Evolutionary conservation across 371 early-diverging fungal genomes (phyloP), one percentile per base, ranked within the genome.

Genomic region (Fennellomyces sp.): DNA sequence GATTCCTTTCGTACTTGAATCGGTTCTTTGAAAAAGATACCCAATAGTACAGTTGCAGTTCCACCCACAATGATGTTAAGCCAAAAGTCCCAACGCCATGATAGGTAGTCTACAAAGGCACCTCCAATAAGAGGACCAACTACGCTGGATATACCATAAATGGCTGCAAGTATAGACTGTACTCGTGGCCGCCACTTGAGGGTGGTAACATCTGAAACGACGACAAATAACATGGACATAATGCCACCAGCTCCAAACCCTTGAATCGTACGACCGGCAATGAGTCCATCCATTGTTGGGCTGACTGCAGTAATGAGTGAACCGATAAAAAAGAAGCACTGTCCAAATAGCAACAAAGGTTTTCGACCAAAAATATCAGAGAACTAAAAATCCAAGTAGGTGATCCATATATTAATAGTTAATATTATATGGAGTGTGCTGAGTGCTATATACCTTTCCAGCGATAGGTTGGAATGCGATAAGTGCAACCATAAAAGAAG

Each of bases 1-100:
- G 80, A 74, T 10, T 69, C 50, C 10, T 72, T 47, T 13, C 69
- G 65, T 29, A 72, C 56, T 1, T 82, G 71, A 2, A 82, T 76
- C 17, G 70, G 58, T 45, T 73, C 68, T 12, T 87, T 60, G 5
- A 79, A 76, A 21, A 88, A 65, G 48, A 85, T 76, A 11, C 83
- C 31, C 3, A 88, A 51, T 23, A 88, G 47, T 1, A 78, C 35
- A 28, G 87, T 60, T 0, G 89, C 65, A 21, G 88, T 58, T 4
- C 68, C 82, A 15, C 87, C 81, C n/a, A 93, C 42, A 13, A 90
- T 91, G 15, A 92, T 67, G 66, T 92, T 92, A 56, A 92, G 76
- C 80, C 80, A 83, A 60, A 90, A 89, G 30, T 83, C 87, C 88
- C 88, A 91, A 11, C 89, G 83, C 92, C 92, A 92, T 1, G 70